Base-by-base conservation (phyloP, 768 basidiomycete genomes). In the Tricholoma furcatifolium region DNA sequence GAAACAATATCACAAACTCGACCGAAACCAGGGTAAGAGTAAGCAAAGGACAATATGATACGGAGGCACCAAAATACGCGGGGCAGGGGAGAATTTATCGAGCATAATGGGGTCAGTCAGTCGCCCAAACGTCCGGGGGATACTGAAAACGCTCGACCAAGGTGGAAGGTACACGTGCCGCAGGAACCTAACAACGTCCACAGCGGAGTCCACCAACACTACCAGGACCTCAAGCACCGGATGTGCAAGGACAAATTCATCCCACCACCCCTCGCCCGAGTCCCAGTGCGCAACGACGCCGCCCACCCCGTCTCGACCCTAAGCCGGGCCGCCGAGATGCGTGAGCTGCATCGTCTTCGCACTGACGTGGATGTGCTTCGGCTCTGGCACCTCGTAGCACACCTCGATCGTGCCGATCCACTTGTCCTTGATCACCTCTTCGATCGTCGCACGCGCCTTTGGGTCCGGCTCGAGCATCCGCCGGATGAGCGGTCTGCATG, bases 381-480 rank as follows among this genome's bases (percentile, higher is more conserved):
- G 84, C 55, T 79, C 74, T 53, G 73, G 62, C 39, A 78, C 81
- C 48, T 79, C 74, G 69, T 87, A 80, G 68, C 93, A 97, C 12
- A 95, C 83, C 72, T 94, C 88, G 58, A 97, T 89, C 27, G 76
- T 67, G 70, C 81, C 71, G 48, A 96, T 72, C 94, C 94, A 98
- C 53, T 83, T 60, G 60, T 94, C 83, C 58, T 74, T 75, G 54
- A 94, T 73, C 50, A 88, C 82, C 50, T 93, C 89, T 60, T 98
- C 94, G 60, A 96, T 89, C 43, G 81, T 71, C 51, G 75, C 75
- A 23, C 96, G 76, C 41, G 75, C 67, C 67, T 87, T 87, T 20
- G 95, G 93, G 63, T 97, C 87, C 3, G 96, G 97, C 66, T 98
- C 93, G 51, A 99, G 80, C 95, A 99, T 98, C 74, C 84, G 84